Percentiles rank a stretch among this genome's conserved stretches.
Evolutionary conservation across 345 rosid species (phyloP).

Genomic region (Syzygium aromaticum): DNA sequence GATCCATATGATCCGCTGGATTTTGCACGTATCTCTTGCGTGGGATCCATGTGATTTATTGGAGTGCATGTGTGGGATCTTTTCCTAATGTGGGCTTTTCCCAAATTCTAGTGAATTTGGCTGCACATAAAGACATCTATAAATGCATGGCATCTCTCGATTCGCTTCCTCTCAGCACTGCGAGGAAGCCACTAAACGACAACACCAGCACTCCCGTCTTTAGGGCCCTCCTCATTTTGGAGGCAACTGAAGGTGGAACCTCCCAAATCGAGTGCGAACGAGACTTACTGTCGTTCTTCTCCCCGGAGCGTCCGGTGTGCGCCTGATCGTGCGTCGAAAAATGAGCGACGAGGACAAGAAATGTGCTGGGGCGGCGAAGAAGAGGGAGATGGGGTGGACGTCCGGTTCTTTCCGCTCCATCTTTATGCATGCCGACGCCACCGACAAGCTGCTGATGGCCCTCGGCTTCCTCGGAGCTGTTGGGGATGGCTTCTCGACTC

Average conservation of each 20-base stretch:
- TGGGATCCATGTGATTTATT: not conserved
- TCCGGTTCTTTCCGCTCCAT: conserved; percentile 43
- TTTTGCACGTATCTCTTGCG: not conserved
- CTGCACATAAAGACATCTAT: not conserved
- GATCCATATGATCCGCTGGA: not conserved
- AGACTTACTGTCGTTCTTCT: not conserved
- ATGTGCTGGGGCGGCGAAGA: not conserved
- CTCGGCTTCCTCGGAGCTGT: conserved; percentile 69
- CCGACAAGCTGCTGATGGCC: conserved; percentile 55
- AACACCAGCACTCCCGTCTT: not conserved
- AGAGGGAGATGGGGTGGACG: conserved; percentile 3
- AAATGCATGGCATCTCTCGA: not conserved
- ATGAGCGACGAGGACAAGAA: not conserved
- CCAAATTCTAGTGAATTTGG: not conserved
- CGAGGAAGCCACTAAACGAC: not conserved
- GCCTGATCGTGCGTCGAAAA: not conserved
- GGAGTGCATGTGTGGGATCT: not conserved
- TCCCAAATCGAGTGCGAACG: not conserved
- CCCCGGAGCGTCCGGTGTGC: not conserved
- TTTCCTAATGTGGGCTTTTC: not conserved
- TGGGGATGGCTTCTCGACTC: conserved; percentile 77
- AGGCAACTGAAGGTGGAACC: not conserved
- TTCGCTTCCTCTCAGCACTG: not conserved
- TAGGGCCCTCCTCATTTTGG: not conserved
- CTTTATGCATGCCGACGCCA: conserved; percentile 69